Percentiles rank a stretch among this genome's conserved stretches.
phyloP scores from a whole-genome alignment of 768 basidiomycete species.

The Leccinum imitatum region DNA sequence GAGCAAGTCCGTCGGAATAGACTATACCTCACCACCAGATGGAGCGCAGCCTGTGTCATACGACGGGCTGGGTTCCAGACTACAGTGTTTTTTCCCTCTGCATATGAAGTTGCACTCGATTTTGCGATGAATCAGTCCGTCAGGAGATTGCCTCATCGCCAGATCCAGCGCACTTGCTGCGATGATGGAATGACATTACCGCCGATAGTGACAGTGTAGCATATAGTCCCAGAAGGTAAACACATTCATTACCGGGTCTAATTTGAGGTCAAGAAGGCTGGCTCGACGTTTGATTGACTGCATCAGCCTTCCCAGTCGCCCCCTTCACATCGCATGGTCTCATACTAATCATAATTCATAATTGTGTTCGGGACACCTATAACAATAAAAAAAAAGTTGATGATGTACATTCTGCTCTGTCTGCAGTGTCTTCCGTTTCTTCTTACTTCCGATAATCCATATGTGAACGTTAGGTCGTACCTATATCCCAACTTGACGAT shows the following conservation, averaged over 20 bases:
- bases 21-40: too few relatives aligned
- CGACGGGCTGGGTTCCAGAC: too few relatives aligned
- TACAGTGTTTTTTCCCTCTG: too few relatives aligned
- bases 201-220: not conserved
- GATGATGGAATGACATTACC: not conserved
- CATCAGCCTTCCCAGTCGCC: not conserved
- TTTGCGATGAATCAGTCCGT: not conserved
- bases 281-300: not conserved
- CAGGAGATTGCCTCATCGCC: not conserved
- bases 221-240: not conserved
- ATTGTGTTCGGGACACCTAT: not conserved
- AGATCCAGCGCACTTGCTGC: not conserved
- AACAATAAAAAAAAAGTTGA: not conserved
- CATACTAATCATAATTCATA: not conserved
- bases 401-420: constrained; percentile 5
- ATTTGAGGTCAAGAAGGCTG: not conserved
- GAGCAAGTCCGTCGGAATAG: too few relatives aligned
- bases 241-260: not conserved
- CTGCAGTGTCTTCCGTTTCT: constrained; percentile 11
- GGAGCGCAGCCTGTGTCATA: too few relatives aligned
- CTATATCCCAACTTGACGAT: constrained; percentile 18
- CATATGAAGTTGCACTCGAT: not conserved
- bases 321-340: not conserved
- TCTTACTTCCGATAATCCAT: constrained; percentile 10
- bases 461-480: constrained; percentile 10